These are phyloP conservation scores for Cystobasidium tubakii DNA, from an alignment of 768 basidiomycete genomes.

Conservation along the genomic window DNA sequence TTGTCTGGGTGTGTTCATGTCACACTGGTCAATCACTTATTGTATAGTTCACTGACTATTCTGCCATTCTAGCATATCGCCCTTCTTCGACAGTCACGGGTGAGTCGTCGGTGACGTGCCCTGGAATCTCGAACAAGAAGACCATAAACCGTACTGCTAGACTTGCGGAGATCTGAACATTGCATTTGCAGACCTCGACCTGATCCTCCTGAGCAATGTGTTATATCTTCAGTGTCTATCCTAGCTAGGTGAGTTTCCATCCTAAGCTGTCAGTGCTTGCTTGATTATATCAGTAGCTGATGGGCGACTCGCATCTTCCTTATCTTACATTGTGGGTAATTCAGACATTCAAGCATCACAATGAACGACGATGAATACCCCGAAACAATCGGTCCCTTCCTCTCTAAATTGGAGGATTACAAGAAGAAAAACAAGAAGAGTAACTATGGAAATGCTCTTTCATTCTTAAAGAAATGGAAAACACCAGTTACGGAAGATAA, in stretches of 20 bases:
- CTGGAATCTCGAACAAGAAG: background rate
- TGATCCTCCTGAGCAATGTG: conserved; percentile 46
- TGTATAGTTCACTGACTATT: too few species aligned
- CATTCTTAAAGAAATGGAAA: conserved; percentile 49
- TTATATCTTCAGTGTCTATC: conserved; percentile 47
- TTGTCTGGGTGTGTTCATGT: conserved; percentile 2
- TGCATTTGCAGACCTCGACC: background rate
- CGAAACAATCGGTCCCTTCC: conserved; percentile 50
- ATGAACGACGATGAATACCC: conserved; percentile 51
- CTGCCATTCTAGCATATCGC: conserved; percentile 13
- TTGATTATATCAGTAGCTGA: too few species aligned
- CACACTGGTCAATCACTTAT: too few species aligned
- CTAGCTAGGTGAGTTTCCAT: conserved; percentile 39
- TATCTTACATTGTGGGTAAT: too few species aligned
- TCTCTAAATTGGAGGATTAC: conserved; percentile 46
- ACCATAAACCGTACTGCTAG: background rate
- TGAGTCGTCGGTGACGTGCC: conserved; percentile 1
- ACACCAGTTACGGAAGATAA: conserved; percentile 49
- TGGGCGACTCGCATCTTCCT: too few species aligned
- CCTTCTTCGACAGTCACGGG: conserved; percentile 28
- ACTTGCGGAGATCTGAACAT: background rate
- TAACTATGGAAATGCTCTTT: conserved; percentile 42
- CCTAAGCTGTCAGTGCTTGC: too few species aligned
- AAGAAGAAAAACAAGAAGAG: background rate
- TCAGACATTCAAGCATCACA: conserved; percentile 35